Percentiles rank a stretch among this genome's conserved stretches.
These are phyloP conservation scores for Scedosporium boydii DNA, from an alignment of 2,329 filamentous ascomycete species.

Conservation along the genomic window DNA sequence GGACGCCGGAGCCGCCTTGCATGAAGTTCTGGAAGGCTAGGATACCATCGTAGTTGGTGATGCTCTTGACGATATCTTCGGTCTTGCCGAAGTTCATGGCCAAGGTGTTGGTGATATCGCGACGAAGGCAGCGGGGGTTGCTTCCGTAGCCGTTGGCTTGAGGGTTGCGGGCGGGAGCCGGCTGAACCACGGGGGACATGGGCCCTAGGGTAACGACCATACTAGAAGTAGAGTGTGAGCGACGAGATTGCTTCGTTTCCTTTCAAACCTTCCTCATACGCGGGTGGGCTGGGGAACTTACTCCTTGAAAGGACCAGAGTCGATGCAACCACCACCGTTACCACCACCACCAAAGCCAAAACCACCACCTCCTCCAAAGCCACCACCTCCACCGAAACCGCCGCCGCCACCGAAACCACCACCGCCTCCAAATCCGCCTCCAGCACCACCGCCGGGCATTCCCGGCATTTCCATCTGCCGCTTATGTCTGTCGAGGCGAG, in stretches of 20 bases:
- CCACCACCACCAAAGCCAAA: conserved; percentile 26
- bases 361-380: conserved; percentile 1
- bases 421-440: background rate
- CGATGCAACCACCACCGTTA: conserved; percentile 45
- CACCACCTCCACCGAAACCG: conserved; percentile 9
- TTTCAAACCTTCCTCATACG: background rate
- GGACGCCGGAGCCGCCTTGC: conserved; percentile 25
- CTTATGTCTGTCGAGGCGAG: conserved; percentile 8
- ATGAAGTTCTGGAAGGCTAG: conserved; percentile 15
- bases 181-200: conserved; percentile 13
- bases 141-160: conserved; percentile 15
- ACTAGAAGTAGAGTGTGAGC: conserved; percentile 6
- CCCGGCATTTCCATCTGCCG: conserved; percentile 3
- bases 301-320: conserved; percentile 40
- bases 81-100: conserved; percentile 17
- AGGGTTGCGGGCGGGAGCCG: conserved; percentile 7
- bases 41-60: conserved; percentile 6
- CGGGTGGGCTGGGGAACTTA: conserved; percentile 12
- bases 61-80: conserved; percentile 23
- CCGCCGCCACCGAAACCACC: conserved; percentile 12
- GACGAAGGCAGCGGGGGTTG: conserved; percentile 36
- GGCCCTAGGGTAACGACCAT: conserved; percentile 20
- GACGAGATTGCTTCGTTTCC: conserved; percentile 9
- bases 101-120: conserved; percentile 25
- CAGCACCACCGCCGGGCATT: no score